Percentiles rank a stretch among this genome's conserved stretches.
Conservation (phyloP, 2,329 filamentous ascomycete species). For the Pochonia chlamydosporia region DNA sequence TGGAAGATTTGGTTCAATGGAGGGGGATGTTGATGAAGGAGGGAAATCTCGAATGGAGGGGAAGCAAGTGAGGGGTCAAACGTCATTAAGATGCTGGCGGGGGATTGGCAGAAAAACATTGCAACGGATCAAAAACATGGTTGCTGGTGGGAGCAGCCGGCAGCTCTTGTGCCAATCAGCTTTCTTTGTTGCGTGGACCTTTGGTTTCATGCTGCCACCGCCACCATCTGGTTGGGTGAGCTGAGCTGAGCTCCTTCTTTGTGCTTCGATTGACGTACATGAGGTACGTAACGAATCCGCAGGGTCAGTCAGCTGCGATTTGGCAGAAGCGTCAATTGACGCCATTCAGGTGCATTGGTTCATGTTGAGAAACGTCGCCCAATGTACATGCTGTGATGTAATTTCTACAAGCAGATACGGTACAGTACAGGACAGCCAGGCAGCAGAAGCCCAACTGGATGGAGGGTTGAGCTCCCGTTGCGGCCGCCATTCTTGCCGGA, state of each 20-base stretch:
- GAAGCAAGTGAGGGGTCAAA: slow-evolving; percentile 8
- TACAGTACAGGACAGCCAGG: too few relatives aligned
- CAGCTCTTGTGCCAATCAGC: slow-evolving; percentile 6
- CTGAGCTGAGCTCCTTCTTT: background rate
- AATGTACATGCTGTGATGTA: too few relatives aligned
- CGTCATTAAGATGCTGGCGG: slow-evolving; percentile 8
- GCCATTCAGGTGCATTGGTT: background rate
- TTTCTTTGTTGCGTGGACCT: background rate
- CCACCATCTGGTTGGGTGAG: background rate
- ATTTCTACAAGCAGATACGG: too few relatives aligned
- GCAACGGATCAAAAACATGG: slow-evolving; percentile 4
- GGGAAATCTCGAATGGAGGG: slow-evolving; percentile 3
- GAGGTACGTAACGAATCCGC: too few relatives aligned
- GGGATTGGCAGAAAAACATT: background rate
- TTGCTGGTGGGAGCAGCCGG: background rate
- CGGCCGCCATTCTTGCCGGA: too few relatives aligned
- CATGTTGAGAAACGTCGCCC: too few relatives aligned
- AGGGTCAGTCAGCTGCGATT: too few relatives aligned
- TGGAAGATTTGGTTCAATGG: background rate
- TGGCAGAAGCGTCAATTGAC: too few relatives aligned
- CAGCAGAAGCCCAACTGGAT: too few relatives aligned
- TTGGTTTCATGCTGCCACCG: background rate
- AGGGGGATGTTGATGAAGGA: background rate
- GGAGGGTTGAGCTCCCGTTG: too few relatives aligned
- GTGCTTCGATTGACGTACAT: too few relatives aligned